Evolutionary conservation across 208 protist genomes (phyloP).

Genomic region (Trypanosoma mega): DNA sequence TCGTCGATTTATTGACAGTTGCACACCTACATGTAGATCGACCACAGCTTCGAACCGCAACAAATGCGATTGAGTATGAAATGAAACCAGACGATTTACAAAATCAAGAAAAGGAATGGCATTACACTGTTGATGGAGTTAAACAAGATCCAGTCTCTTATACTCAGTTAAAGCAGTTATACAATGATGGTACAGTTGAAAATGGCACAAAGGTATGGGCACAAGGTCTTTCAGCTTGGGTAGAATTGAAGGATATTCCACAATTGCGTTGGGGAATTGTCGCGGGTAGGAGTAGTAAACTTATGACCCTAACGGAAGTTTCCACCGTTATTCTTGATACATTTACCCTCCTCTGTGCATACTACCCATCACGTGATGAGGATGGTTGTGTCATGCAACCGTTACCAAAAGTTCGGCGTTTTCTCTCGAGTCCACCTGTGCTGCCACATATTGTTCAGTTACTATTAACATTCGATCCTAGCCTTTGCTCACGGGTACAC

Average conservation of each 20-base stretch:
- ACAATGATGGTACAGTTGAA: constrained; percentile 43
- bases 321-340: constrained; percentile 90
- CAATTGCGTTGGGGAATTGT: constrained; percentile 93
- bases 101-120: constrained; percentile 90
- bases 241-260: constrained; percentile 72
- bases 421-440: constrained; percentile 71
- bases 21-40: constrained; percentile 93
- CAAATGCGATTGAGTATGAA: constrained; percentile 82
- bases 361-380: constrained; percentile 84
- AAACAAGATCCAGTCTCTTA: constrained; percentile 69
- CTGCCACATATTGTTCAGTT: constrained; percentile 94
- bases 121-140: constrained; percentile 54
- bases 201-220: constrained; percentile 89
- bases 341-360: constrained; percentile 81
- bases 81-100: constrained; percentile 54
- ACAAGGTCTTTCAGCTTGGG: constrained; percentile 93
- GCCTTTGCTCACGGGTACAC: constrained; percentile 79
- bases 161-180: constrained; percentile 57
- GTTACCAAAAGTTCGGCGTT: constrained; percentile 89
- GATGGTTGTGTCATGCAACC: constrained; percentile 91
- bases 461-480: constrained; percentile 91
- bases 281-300: constrained; percentile 40
- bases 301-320: constrained; percentile 89
- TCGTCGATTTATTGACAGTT: constrained; percentile 90
- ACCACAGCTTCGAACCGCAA: constrained; percentile 62